phyloP scores from a whole-genome alignment of 2,329 filamentous ascomycete species.

The Aspergillus niger region DNA sequence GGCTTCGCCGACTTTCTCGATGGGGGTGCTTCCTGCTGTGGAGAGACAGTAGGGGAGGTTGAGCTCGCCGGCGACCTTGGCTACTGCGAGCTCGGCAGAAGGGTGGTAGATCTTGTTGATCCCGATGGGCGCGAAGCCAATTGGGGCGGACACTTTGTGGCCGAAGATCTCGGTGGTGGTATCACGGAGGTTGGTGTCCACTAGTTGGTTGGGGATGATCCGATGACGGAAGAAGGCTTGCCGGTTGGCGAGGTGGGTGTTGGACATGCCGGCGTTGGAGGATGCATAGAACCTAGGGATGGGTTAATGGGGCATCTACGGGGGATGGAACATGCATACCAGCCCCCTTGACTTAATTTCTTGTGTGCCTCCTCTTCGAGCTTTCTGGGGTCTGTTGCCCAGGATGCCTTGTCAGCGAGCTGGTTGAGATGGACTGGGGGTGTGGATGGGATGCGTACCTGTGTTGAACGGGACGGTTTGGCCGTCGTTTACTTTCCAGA shows the following conservation, averaged over 20 bases:
- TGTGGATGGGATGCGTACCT: slow-evolving; percentile 29
- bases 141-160: slow-evolving; percentile 60
- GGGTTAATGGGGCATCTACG: neutral
- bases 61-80: slow-evolving; percentile 61
- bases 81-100: slow-evolving; percentile 60
- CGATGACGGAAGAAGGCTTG: slow-evolving; percentile 66
- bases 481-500: slow-evolving; percentile 57
- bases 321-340: slow-evolving; percentile 36
- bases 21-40: slow-evolving; percentile 58
- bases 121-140: slow-evolving; percentile 66
- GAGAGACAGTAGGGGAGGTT: slow-evolving; percentile 62
- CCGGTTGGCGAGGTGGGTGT: slow-evolving; percentile 59
- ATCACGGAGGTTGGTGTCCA: slow-evolving; percentile 62
- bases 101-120: slow-evolving; percentile 68
- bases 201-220: slow-evolving; percentile 63
- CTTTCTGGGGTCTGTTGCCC: slow-evolving; percentile 51
- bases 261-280: slow-evolving; percentile 39
- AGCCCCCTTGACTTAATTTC: slow-evolving; percentile 60
- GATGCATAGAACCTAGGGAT: slow-evolving; percentile 36
- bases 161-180: slow-evolving; percentile 62
- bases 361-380: slow-evolving; percentile 61
- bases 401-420: neutral
- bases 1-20: slow-evolving; percentile 60
- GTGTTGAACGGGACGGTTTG: slow-evolving; percentile 56
- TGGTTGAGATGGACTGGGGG: neutral